Percentiles rank a stretch among this genome's conserved stretches.
These are phyloP conservation scores for Apiospora arundinis DNA, from an alignment of 2,329 filamentous ascomycete genomes.

Conservation along the genomic window DNA sequence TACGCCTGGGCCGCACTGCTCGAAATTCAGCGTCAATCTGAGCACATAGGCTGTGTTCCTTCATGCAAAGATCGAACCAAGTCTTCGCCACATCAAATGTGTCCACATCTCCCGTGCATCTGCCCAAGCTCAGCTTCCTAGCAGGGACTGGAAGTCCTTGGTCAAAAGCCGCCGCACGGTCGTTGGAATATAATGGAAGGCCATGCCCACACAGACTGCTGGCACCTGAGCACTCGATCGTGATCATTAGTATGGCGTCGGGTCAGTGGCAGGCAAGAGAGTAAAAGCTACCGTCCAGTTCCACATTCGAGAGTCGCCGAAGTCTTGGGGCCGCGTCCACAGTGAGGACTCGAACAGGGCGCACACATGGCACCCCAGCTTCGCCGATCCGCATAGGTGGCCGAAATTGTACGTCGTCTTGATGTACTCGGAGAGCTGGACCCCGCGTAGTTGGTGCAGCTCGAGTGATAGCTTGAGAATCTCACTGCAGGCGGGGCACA, in stretches of 20 bases:
- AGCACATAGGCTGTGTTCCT: background rate
- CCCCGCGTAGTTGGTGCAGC: background rate
- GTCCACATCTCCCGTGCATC: constrained; percentile 19
- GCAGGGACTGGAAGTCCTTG: too few species aligned
- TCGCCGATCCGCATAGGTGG: constrained; percentile 16
- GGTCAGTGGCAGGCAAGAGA: background rate
- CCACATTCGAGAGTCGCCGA: background rate
- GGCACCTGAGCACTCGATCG: background rate
- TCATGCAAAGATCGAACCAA: constrained; percentile 16
- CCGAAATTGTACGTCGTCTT: constrained; percentile 9
- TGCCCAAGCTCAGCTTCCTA: background rate
- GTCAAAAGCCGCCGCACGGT: too few species aligned
- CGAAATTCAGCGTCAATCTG: constrained; percentile 18
- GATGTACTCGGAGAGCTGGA: constrained; percentile 9
- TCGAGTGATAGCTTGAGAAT: constrained; percentile 18
- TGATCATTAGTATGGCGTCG: background rate
- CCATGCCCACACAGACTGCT: background rate
- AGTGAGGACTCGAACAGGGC: background rate
- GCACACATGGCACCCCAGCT: constrained; percentile 21
- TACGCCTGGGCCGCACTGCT: constrained; percentile 12
- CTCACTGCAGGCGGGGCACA: constrained; percentile 23
- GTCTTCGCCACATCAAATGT: background rate
- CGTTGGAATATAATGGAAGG: background rate
- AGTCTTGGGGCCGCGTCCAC: background rate
- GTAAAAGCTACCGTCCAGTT: background rate